Evolutionary conservation across 1,284 basidiomycete species (phyloP).

Genomic region (Neolentinus lepideus): DNA sequence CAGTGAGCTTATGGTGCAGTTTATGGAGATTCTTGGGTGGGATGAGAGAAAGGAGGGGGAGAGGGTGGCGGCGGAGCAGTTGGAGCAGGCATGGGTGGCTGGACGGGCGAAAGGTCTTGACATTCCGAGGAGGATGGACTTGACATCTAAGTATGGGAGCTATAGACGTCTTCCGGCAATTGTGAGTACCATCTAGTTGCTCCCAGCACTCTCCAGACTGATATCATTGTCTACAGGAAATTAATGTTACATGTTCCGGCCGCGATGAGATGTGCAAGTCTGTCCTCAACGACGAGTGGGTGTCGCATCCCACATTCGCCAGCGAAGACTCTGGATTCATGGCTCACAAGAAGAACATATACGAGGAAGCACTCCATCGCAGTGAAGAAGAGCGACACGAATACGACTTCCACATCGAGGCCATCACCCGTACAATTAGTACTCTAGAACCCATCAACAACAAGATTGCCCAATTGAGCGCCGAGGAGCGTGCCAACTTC

Average conservation of each 20-base stretch:
- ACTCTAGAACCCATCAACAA: conserved; percentile 90
- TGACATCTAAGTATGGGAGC: conserved; percentile 69
- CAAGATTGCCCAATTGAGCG: conserved; percentile 78
- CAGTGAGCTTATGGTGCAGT: conserved; percentile 75
- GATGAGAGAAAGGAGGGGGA: conserved; percentile 62
- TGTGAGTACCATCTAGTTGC: conserved; percentile 36
- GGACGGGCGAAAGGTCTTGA: conserved; percentile 31
- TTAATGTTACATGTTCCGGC: conserved; percentile 85
- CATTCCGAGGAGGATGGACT: conserved; percentile 50
- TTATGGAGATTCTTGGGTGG: conserved; percentile 92
- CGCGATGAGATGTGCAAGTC: conserved; percentile 96
- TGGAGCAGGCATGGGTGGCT: conserved; percentile 31
- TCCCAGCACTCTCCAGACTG: not conserved
- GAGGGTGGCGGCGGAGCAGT: conserved; percentile 36
- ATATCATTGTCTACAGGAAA: conserved; percentile 51
- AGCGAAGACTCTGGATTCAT: conserved; percentile 91
- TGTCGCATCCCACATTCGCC: conserved; percentile 92
- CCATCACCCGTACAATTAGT: conserved; percentile 89
- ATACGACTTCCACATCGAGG: conserved; percentile 98
- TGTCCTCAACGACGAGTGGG: conserved; percentile 96
- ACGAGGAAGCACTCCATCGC: conserved; percentile 96
- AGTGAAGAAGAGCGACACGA: conserved; percentile 98
- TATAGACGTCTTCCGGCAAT: conserved; percentile 82
- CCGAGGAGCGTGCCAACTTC: conserved; percentile 79
- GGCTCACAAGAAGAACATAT: conserved; percentile 91